Evolutionary conservation across 1,139 yeast genomes (phyloP).

Genomic region (Zygosaccharomyces sapae): DNA sequence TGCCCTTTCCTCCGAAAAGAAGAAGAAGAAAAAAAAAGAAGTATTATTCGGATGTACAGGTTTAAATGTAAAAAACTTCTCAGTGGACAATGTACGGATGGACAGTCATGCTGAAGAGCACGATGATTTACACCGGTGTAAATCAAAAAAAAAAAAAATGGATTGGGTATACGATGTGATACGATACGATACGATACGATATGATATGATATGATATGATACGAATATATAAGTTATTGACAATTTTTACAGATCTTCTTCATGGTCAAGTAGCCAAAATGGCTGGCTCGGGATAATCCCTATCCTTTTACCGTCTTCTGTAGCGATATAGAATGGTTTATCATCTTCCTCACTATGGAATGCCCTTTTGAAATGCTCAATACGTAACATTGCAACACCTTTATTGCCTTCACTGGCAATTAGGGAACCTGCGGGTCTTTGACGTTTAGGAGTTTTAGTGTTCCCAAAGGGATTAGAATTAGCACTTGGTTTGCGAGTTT

Average conservation of each 20-base stretch:
- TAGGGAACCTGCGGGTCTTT: slow-evolving; percentile 54
- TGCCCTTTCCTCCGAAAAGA: neutral
- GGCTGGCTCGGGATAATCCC: slow-evolving; percentile 25
- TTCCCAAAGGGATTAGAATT: slow-evolving; percentile 10
- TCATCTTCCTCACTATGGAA: slow-evolving; percentile 11
- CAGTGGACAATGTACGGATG: neutral
- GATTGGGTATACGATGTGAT: too few relatives aligned
- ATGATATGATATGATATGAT: neutral
- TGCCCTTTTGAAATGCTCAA: slow-evolving; percentile 37
- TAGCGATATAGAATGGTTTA: slow-evolving; percentile 13
- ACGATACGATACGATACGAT: neutral
- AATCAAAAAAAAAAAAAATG: neutral
- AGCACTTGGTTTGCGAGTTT: neutral
- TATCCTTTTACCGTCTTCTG: slow-evolving; percentile 3
- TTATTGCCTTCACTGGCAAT: slow-evolving; percentile 53
- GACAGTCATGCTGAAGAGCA: neutral
- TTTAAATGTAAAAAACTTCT: neutral
- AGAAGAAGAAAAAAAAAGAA: neutral
- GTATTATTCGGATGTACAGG: neutral
- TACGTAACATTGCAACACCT: slow-evolving; percentile 59
- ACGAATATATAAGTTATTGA: neutral
- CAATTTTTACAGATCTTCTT: neutral
- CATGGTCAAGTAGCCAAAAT: slow-evolving; percentile 20
- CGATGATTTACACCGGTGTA: neutral
- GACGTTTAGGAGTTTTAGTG: slow-evolving; percentile 31